Conservation (phyloP, 1,139 yeast species). For the Suhomyces atakaporum region DNA sequence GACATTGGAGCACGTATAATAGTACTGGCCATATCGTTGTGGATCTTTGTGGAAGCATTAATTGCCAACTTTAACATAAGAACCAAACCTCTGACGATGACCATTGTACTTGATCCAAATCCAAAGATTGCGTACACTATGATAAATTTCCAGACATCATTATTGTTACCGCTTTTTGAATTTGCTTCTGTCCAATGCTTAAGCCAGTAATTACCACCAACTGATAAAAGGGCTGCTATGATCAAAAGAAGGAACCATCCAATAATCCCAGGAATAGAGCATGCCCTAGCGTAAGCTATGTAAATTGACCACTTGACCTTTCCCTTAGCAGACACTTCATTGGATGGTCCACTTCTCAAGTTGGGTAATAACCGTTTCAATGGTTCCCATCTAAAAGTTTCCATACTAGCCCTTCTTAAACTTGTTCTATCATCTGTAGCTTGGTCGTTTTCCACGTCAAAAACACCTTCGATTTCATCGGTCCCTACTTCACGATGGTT, state of each 20-base stretch:
- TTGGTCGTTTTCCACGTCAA: neutral
- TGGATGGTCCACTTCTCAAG: constrained; percentile 26
- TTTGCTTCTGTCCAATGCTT: constrained; percentile 60
- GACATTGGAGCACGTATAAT: constrained; percentile 33
- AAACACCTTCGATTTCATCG: neutral
- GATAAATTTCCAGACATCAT: constrained; percentile 24
- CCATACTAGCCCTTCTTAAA: constrained; percentile 31
- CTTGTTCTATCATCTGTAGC: constrained; percentile 2
- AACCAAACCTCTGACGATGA: constrained; percentile 19
- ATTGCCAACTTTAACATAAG: constrained; percentile 23
- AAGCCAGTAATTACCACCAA: constrained; percentile 55
- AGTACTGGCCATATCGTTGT: constrained; percentile 27
- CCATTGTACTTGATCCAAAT: constrained; percentile 24
- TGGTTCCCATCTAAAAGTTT: constrained; percentile 36
- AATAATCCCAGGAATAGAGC: constrained; percentile 24
- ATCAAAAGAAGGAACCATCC: constrained; percentile 18
- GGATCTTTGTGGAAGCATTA: constrained; percentile 27
- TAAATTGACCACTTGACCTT: constrained; percentile 30
- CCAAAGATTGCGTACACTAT: constrained; percentile 36
- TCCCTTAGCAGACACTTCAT: constrained; percentile 31
- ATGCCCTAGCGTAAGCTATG: constrained; percentile 26
- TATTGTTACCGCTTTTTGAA: constrained; percentile 28
- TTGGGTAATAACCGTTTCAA: constrained; percentile 27
- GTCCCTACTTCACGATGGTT: no score
- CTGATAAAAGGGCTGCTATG: constrained; percentile 19